Base-by-base conservation (phyloP, 2,329 filamentous ascomycete genomes). In the Colletotrichum lindemuthianum region DNA sequence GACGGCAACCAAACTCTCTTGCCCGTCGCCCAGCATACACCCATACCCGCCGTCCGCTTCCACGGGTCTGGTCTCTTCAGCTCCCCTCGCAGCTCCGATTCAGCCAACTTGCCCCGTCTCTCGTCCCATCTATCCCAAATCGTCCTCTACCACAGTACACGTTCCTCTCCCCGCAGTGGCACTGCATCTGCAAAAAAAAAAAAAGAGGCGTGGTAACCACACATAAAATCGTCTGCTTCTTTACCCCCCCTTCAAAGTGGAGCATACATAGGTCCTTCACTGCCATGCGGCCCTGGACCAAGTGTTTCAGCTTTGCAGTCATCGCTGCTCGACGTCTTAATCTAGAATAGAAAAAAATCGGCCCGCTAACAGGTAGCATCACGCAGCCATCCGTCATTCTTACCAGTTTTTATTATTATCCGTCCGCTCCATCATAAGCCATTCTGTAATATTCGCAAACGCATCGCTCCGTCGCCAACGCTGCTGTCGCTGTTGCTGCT, bases 271-370 rank as follows among this genome's bases (percentile, higher is more conserved):
- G 43, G 56, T 60, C 65, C 57, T 66, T 58, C 51, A 47, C 60
- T 66, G 57, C 65, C 65, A 67, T 67, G 65, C 60, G 61, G 36
- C 47, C 61, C 58, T 61, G 24, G 56, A 54, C 65, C 61, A 66
- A 58, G 40, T 58, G 66, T 68, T 68, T 68, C 66, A 68, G 55
- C 66, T 67, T 60, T 45, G 40, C 65, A 55, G 47, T 59, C 57
- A 41, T 48, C 47, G 54, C 52, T 41, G 39, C 52, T 47, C 57
- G 51, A 39, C 48, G 15, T 13, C 61, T 61, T 52, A 51, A 52
- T 41, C 41, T 51, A 49, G 51, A 50, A 48, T 11, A 50, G 49
- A 59, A 54, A 48, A 57, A 48, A 48, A 15, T 16, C 11, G 16
- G 10, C 43, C 53, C 41, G 57, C 61, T 66, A 59, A 67, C 57